Evolutionary conservation across 2,329 filamentous ascomycete genomes (phyloP), one percentile per base, ranked within the genome.

Genomic region (Microsporum audouinii): DNA sequence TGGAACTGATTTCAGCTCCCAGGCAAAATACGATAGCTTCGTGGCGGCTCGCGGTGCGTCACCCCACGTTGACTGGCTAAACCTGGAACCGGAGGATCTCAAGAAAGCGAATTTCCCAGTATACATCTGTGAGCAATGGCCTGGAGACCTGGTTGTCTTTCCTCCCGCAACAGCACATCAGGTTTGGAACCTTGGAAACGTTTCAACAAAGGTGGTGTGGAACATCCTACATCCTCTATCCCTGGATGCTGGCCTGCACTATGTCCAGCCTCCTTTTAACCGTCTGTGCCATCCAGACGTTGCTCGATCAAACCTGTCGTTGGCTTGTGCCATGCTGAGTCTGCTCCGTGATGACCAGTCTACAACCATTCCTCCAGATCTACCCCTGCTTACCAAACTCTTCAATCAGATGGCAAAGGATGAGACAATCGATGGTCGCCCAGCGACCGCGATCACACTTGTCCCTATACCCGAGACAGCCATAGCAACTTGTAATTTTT

Each of bases 131-230:
- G 65, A 72, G 41, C 72, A 73, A 58, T 63, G 66, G 51, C 67
- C 69, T 6, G 71, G 71, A 7, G 72, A 74, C 59, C 63, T 74
- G 23, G 70, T 73, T 4, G 67, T 73, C 8, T 72, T 73, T 58
- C 72, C 71, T 47, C 68, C 71, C n/a, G 68, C 70, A 23, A 72
- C 72, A 53, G 69, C 71, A 8, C 71, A 74, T 61, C 72, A 74
- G 60, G 67, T 74, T 45, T 73, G 71, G 71, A 73, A 74, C 61
- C 66, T 71, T 17, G 69, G 68, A 38, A 64, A 67, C 1, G 64
- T 73, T 59, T 71, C 71, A 10, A 72, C 71, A 14, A 73, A 73
- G 60, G 64, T 73, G 14, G 72, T 73, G 34, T 73, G 72, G 72
- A 73, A 73, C 59, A 71, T 72, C 27, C 67, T 74, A 57, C 72